Percentiles rank a stretch among this genome's conserved stretches.
These are phyloP conservation scores for Hypsizygus marmoreus DNA, from an alignment of 768 basidiomycete species.

Conservation along the genomic window DNA sequence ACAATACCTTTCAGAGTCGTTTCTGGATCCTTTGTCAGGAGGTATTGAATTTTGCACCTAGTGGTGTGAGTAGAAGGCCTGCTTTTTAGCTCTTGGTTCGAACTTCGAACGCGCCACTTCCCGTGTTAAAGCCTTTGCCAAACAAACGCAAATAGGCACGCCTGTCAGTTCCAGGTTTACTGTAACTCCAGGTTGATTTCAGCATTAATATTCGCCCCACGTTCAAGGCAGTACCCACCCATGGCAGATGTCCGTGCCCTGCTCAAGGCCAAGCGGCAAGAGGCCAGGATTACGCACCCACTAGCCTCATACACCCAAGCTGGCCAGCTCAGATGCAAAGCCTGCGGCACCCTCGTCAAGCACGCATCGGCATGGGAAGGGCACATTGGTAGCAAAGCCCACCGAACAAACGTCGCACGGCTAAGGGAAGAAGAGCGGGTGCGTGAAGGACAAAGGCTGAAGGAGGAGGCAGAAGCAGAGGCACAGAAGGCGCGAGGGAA, in stretches of 20 bases:
- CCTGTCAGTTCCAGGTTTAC: too few species aligned
- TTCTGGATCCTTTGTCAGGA: too few species aligned
- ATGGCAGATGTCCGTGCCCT: slow-evolving; percentile 85
- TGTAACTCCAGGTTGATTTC: too few species aligned
- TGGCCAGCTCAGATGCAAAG: slow-evolving; percentile 70
- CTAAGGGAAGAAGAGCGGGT: slow-evolving; percentile 56
- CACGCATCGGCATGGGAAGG: slow-evolving; percentile 87
- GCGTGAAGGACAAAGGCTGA: slow-evolving; percentile 35
- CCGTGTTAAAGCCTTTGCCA: too few species aligned
- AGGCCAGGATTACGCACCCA: slow-evolving; percentile 71
- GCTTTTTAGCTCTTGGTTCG: too few species aligned
- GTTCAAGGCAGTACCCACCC: too few species aligned
- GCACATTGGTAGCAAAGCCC: slow-evolving; percentile 79
- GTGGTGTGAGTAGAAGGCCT: too few species aligned
- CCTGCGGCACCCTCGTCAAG: slow-evolving; percentile 66
- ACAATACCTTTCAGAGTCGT: too few species aligned
- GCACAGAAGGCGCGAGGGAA: slow-evolving; percentile 26
- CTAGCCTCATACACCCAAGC: slow-evolving; percentile 65
- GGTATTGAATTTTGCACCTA: too few species aligned
- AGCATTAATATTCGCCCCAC: too few species aligned
- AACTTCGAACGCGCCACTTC: too few species aligned
- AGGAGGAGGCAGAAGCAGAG: slow-evolving; percentile 35
- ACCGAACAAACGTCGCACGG: slow-evolving; percentile 66
- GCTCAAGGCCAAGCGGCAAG: slow-evolving; percentile 82
- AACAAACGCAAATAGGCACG: too few species aligned